Conservation (phyloP, 1,139 yeast species). For the Geotrichum carabidarum region DNA sequence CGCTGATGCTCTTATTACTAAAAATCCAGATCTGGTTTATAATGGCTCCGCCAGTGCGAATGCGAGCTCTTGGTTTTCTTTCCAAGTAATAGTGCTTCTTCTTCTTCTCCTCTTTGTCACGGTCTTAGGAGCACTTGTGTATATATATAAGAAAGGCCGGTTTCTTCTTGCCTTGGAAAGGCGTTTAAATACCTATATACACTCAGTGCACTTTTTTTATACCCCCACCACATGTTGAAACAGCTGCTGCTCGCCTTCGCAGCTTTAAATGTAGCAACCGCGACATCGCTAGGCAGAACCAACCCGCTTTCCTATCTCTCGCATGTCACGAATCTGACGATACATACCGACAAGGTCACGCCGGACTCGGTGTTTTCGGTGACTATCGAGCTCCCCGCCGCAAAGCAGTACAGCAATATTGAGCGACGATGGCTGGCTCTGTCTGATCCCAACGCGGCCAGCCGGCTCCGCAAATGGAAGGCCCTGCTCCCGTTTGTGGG, state of each 20-base stretch:
- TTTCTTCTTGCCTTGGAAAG: too few species aligned
- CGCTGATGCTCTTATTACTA: too few species aligned
- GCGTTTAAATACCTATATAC: too few species aligned
- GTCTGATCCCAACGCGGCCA: slow-evolving; percentile 29
- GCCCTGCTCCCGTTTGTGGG: not conserved
- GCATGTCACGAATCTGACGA: slow-evolving; percentile 21
- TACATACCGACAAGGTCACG: slow-evolving; percentile 18
- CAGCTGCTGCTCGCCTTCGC: not conserved
- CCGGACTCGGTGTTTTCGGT: slow-evolving; percentile 21
- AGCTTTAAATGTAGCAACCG: not conserved
- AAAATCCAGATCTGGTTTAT: too few species aligned
- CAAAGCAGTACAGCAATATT: slow-evolving; percentile 27
- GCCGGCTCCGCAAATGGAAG: slow-evolving; percentile 5
- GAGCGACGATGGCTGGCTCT: slow-evolving; percentile 33
- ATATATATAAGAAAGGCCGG: too few species aligned
- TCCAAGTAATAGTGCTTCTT: too few species aligned
- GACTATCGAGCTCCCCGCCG: slow-evolving; percentile 27
- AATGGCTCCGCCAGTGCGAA: too few species aligned
- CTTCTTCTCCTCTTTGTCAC: too few species aligned
- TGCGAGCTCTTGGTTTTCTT: too few species aligned
- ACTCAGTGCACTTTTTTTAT: not conserved
- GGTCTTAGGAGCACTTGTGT: too few species aligned
- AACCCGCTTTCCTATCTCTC: slow-evolving; percentile 26
- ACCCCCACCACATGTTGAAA: not conserved
- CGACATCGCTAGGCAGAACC: slow-evolving; percentile 22